Percentiles rank a stretch among this genome's conserved stretches.
Evolutionary conservation across 768 basidiomycete species (phyloP).

Genomic region (Pisolithus marmoratus): DNA sequence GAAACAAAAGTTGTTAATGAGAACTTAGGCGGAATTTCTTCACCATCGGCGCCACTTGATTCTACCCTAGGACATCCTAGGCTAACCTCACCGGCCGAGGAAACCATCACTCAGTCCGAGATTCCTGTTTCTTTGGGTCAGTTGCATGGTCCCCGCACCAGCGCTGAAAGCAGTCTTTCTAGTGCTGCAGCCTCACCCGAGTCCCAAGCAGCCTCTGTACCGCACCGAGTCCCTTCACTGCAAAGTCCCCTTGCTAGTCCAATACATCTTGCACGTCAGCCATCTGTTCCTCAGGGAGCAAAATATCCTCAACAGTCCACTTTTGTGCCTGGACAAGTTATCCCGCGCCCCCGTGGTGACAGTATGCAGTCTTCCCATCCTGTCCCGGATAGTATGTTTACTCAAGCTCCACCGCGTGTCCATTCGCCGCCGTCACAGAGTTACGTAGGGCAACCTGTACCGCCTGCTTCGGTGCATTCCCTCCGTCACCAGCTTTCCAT

Average conservation of each 20-base stretch:
- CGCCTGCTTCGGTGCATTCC: conserved; percentile 18
- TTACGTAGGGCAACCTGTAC: conserved; percentile 4
- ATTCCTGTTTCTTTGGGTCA: neutral
- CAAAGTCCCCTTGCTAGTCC: conserved; percentile 14
- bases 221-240: conserved; percentile 13
- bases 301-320: conserved; percentile 25
- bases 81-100: conserved; percentile 2
- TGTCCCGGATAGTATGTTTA: conserved; percentile 14
- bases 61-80: neutral
- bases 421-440: conserved; percentile 14
- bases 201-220: conserved; percentile 1
- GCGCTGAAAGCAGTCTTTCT: conserved; percentile 1
- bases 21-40: neutral
- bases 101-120: conserved; percentile 4
- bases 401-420: conserved; percentile 12
- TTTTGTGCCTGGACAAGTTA: conserved; percentile 30
- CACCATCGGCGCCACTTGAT: neutral
- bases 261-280: conserved; percentile 18
- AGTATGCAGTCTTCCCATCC: conserved; percentile 27
- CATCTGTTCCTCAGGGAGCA: conserved; percentile 14
- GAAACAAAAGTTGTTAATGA: conserved; percentile 1
- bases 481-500: conserved; percentile 21
- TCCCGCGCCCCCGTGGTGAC: conserved; percentile 36
- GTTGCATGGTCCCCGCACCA: conserved; percentile 2
- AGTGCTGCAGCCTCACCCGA: conserved; percentile 4